Percentiles rank a stretch among this genome's conserved stretches.
Conservation (phyloP, 1,284 basidiomycete genomes). For the Tylopilus sp. region DNA sequence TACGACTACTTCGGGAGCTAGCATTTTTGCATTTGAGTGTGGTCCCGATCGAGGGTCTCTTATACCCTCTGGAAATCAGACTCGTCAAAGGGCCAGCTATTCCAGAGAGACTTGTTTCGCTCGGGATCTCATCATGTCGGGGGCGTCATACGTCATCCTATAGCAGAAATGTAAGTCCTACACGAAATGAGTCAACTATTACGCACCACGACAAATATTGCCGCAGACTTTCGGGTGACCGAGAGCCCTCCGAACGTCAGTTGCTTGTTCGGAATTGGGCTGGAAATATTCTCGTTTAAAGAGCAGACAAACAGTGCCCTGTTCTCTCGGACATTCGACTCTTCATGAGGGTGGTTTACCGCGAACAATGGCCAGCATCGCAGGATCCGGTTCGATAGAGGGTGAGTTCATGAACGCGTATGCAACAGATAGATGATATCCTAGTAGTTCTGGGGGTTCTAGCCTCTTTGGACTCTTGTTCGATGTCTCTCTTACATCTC, state of each 20-base stretch:
- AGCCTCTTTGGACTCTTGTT: slow-evolving; percentile 61
- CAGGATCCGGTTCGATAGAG: slow-evolving; percentile 76
- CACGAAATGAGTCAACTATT: slow-evolving; percentile 63
- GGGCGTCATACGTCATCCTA: no score
- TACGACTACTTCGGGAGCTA: no score
- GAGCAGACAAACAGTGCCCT: slow-evolving; percentile 55
- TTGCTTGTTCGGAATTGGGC: slow-evolving; percentile 60
- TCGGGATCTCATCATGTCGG: no score
- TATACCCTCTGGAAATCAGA: no score
- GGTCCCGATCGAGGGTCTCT: no score
- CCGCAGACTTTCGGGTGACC: slow-evolving; percentile 55
- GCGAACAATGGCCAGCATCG: slow-evolving; percentile 50
- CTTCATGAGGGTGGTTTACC: slow-evolving; percentile 58
- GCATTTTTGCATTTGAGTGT: no score
- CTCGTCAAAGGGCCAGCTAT: no score
- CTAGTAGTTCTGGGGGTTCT: slow-evolving; percentile 62
- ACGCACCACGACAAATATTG: slow-evolving; percentile 27
- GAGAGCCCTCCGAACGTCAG: slow-evolving; percentile 63
- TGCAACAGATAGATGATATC: no score
- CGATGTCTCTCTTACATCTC: slow-evolving; percentile 43
- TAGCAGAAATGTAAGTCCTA: slow-evolving; percentile 61
- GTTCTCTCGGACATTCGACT: slow-evolving; percentile 72
- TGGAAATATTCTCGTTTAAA: slow-evolving; percentile 66
- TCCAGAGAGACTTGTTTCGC: no score
- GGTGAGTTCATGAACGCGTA: slow-evolving; percentile 40